Base-by-base conservation (phyloP, 2,329 filamentous ascomycete genomes). In the Paracamarosporium sp. region DNA sequence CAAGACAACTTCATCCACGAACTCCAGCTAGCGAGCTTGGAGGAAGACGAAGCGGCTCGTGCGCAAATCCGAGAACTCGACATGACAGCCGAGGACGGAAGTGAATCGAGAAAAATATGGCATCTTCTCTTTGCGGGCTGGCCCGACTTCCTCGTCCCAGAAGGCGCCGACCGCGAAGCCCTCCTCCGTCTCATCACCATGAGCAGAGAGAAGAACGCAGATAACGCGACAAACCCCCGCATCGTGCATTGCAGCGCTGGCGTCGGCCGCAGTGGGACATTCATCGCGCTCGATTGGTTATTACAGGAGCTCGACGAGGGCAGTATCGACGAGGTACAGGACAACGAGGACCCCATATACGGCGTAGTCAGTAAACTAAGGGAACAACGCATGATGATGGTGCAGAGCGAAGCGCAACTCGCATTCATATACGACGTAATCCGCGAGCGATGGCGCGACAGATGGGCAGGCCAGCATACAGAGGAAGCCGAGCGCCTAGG, bases 221-320 rank as follows among this genome's bases (percentile, higher is more conserved):
- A 74, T 57, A 69, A 74, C 41, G 38, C 69, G 27, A 62, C 59
- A 22, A 93, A 90, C 68, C 91, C 94, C 4, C 88, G 94, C 54
- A 88, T 98, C 59, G 78, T 84, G 2, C 82, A 84, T 57, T 84
- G 82, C 80, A 96, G 92, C 71, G 95, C 95, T 7, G 95, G 95
- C 36, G 94, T 99, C 13, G 95, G 95, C 12, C 88, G 95, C 54
- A 96, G 91, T 7, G 95, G 95, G 31, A 98, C 95, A 0, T 99
- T 98, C 73, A 97, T 99, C 69, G 90, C 92, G 1, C 85, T 99
- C n/a, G 95, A 98, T 77, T 92, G 96, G 76, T 85, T 99, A 25
- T 83, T 96, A 62, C 85, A 88, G 33, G 92, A 97, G 76, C 83
- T 98, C 9, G 88, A 91, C 25, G 85, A 88, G 5, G 94, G 93